Percentiles rank a stretch among this genome's conserved stretches.
These are phyloP conservation scores for Talaromyces pinophilus DNA, from an alignment of 2,329 filamentous ascomycete species.

Conservation along the genomic window DNA sequence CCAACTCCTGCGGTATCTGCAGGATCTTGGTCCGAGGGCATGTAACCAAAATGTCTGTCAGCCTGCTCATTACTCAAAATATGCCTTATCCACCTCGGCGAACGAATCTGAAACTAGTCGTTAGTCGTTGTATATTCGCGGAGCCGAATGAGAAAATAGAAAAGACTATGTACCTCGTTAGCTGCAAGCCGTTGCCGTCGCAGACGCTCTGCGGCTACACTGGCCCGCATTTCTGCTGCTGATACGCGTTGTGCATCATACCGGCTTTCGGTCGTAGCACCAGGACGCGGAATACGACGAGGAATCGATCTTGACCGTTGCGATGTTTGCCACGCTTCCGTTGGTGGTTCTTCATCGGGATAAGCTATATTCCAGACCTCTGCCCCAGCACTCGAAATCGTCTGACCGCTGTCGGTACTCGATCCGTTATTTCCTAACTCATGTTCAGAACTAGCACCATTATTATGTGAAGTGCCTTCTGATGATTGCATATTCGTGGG, in stretches of 20 bases:
- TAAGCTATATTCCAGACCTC: slow-evolving; percentile 13
- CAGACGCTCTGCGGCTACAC: slow-evolving; percentile 42
- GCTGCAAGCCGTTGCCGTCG: slow-evolving; percentile 41
- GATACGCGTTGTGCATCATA: slow-evolving; percentile 34
- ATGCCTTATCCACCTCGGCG: slow-evolving; percentile 42
- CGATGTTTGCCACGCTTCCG: slow-evolving; percentile 30
- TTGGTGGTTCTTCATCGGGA: slow-evolving; percentile 24
- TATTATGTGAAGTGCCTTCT: slow-evolving; percentile 29
- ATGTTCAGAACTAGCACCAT: slow-evolving; percentile 29
- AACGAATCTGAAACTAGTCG: slow-evolving; percentile 35
- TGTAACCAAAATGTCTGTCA: slow-evolving; percentile 35
- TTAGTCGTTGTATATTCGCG: slow-evolving; percentile 31
- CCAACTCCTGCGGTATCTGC: slow-evolving; percentile 51
- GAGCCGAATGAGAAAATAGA: background rate
- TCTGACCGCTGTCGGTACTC: slow-evolving; percentile 22
- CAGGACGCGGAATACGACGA: slow-evolving; percentile 34
- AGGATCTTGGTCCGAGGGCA: slow-evolving; percentile 39
- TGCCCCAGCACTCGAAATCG: background rate
- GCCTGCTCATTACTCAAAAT: slow-evolving; percentile 38
- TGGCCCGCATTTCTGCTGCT: slow-evolving; percentile 40
- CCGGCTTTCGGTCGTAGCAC: slow-evolving; percentile 30
- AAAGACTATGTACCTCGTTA: slow-evolving; percentile 35
- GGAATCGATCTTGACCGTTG: slow-evolving; percentile 41
- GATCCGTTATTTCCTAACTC: slow-evolving; percentile 29
- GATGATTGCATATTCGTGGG: slow-evolving; percentile 41